Evolutionary conservation across 257 asterid species (phyloP).

Genomic region (Cordia subcordata): DNA sequence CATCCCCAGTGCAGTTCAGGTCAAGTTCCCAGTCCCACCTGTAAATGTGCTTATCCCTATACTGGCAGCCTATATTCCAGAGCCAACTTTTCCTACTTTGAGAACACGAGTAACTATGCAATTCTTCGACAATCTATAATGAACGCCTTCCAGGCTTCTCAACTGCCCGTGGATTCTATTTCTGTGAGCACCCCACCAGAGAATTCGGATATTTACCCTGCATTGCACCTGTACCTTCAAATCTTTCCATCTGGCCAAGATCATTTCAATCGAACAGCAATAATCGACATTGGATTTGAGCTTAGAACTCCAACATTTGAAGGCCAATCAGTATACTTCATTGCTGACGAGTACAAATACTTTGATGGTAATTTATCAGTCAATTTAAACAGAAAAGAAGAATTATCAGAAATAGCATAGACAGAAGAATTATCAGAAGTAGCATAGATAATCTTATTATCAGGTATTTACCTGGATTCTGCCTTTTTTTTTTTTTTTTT

Average conservation of each 20-base stretch:
- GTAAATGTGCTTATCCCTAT: slow-evolving; percentile 74
- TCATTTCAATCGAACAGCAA: slow-evolving; percentile 55
- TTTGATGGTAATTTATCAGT: slow-evolving; percentile 38
- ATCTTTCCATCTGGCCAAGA: slow-evolving; percentile 56
- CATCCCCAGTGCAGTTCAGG: slow-evolving; percentile 33
- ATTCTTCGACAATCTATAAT: slow-evolving; percentile 38
- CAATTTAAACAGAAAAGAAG: background rate
- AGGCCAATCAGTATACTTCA: slow-evolving; percentile 70
- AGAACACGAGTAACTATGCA: slow-evolving; percentile 32
- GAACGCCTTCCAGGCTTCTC: slow-evolving; percentile 30
- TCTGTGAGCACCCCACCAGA: slow-evolving; percentile 51
- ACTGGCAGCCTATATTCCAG: slow-evolving; percentile 58
- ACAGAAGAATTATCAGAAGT: no score
- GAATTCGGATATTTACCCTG: slow-evolving; percentile 42
- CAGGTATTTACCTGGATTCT: background rate
- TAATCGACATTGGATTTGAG: slow-evolving; percentile 47
- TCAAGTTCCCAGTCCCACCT: slow-evolving; percentile 55
- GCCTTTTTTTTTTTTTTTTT: no score
- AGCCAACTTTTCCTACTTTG: slow-evolving; percentile 73
- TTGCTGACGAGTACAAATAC: slow-evolving; percentile 36
- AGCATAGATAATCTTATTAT: background rate
- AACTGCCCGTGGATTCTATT: slow-evolving; percentile 72
- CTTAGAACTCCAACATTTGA: slow-evolving; percentile 82
- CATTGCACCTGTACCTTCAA: slow-evolving; percentile 39
- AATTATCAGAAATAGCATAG: no score